Base-by-base conservation (phyloP, 768 basidiomycete species). In the Tylopilus vinaceipallidus region DNA sequence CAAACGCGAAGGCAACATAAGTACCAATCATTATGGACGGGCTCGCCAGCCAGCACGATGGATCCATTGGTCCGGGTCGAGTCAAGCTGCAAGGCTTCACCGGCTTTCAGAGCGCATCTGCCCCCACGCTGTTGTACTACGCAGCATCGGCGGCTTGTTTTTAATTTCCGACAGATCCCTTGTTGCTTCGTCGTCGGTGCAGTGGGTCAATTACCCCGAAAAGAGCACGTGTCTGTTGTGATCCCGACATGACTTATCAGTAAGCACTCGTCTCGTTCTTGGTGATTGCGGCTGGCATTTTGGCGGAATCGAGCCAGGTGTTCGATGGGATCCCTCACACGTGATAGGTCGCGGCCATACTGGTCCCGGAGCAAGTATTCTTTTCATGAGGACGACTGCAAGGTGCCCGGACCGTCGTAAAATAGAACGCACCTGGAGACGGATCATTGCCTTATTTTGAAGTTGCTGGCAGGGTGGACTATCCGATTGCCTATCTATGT, bases 151-250 rank as follows among this genome's bases (percentile, higher is more conserved):
- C 52, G 55, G 58, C 17, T 40, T 50, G 53, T 30, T 29, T 52
- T 58, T 64, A 47, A 64, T 63, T 62, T 64, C 59, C 62, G 62
- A 61, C 22, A 54, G 39, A 30, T 41, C 44, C 47, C 38, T 35
- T 20, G 42, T 33, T 20, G n/a, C n/a, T 30, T 20, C 22, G 35
- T 50, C 24, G 49, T 37, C 22, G 24, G n/a, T 14, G 40, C n/a
- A 24, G 56, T 55, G 44, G 37, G 57, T 44, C 33, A 35, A 39
- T 35, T 56, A 12, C 41, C 19, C 36, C 22, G 38, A 30, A 24
- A 36, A 47, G 37, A n/a, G 38, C 48, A 47, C 52, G 48, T 50
- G 57, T 45, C 45, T 34, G 13, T 43, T 26, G 17, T 45, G 42
- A 24, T 39, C 17, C 32, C 32, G 32, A 32, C 32, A 16, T 26